A percentile compares a stretch with the other conserved stretches of the same genome.
Conservation (phyloP, 345 rosid species). For the Populus davidiana region DNA sequence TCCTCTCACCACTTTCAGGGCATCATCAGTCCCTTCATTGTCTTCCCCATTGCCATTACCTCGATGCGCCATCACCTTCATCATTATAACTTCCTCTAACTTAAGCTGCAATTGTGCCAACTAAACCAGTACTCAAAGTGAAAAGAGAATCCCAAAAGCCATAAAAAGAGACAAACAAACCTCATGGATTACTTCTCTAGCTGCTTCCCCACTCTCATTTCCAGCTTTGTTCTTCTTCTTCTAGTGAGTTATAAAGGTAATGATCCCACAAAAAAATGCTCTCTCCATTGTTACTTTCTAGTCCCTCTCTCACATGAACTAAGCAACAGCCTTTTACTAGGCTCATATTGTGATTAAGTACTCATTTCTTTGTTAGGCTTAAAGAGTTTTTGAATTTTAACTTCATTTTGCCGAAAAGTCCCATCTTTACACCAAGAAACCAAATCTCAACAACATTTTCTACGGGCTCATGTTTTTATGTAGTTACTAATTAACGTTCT, state of each 20-base stretch:
- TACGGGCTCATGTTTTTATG: not conserved
- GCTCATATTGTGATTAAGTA: not conserved
- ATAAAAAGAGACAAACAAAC: not conserved
- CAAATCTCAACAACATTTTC: not conserved
- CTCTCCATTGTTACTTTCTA: not conserved
- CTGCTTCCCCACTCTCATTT: not conserved
- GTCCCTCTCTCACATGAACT: not conserved
- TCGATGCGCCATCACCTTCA: not conserved
- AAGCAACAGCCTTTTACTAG: not conserved
- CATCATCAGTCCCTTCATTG: not conserved
- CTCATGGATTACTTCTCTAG: constrained; percentile 13
- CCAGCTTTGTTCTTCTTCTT: constrained; percentile 11
- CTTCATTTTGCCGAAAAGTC: not conserved
- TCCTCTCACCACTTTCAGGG: not conserved
- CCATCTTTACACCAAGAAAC: not conserved
- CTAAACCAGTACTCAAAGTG: not conserved
- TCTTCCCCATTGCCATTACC: not conserved
- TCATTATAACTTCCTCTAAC: not conserved
- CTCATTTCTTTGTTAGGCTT: not conserved
- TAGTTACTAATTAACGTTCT: not conserved
- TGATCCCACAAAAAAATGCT: not conserved
- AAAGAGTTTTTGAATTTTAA: no score
- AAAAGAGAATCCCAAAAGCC: not conserved
- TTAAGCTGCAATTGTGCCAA: not conserved
- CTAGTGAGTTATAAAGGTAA: constrained; percentile 21